Percentiles rank a stretch among this genome's conserved stretches.
phyloP scores from a whole-genome alignment of 768 basidiomycete species.

The Hygrocybe punicea region DNA sequence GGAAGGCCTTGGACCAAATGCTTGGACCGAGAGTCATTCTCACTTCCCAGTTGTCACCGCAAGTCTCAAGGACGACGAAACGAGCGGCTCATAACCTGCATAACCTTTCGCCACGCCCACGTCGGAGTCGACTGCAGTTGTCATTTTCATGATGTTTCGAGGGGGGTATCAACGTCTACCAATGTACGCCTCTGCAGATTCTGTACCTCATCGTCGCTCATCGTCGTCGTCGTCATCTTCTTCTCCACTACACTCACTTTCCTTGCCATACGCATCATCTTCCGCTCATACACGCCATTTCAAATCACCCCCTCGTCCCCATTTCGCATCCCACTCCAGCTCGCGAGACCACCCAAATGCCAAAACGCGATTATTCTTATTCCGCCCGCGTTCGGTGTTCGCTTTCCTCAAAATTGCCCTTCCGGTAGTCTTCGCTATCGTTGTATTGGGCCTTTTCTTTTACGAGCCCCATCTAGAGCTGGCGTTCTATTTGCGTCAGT shows the following conservation, averaged over 20 bases:
- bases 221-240: too few relatives aligned
- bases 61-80: too few relatives aligned
- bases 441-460: conserved; percentile 51
- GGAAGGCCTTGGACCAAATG: too few relatives aligned
- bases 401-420: conserved; percentile 45
- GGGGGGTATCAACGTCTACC: conserved; percentile 49
- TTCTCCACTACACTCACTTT: conserved; percentile 16
- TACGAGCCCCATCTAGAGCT: conserved; percentile 88
- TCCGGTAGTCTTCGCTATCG: conserved; percentile 35
- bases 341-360: conserved; percentile 17
- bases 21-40: too few relatives aligned
- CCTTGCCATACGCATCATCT: conserved; percentile 7
- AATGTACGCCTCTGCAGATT: conserved; percentile 41
- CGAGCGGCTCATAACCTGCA: too few relatives aligned
- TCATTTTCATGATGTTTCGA: conserved; percentile 38
- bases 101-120: too few relatives aligned
- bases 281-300: conserved; percentile 10
- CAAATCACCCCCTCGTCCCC: conserved; percentile 15
- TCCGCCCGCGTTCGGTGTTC: conserved; percentile 36
- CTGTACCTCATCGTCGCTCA: conserved; percentile 30
- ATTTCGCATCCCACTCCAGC: conserved; percentile 22
- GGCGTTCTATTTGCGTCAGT: conserved; percentile 69
- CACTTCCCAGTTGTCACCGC: too few relatives aligned
- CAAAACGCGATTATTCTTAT: conserved; percentile 16
- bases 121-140: too few relatives aligned